Evolutionary conservation across 2,329 filamentous ascomycete genomes (phyloP).

Genomic region (Didymella glomerata): DNA sequence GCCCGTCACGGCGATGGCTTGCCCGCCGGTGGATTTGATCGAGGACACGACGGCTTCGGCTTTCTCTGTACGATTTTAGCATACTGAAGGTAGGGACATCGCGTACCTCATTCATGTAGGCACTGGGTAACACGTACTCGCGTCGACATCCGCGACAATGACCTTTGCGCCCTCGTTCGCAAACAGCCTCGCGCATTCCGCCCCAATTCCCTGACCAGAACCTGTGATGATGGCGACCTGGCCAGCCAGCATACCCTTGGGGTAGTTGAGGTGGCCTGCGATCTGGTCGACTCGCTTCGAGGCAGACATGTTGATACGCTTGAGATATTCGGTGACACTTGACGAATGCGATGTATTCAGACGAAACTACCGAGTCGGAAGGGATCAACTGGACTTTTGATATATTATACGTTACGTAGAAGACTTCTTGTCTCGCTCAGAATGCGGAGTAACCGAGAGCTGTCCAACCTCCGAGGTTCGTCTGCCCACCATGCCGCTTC

Average conservation of each 20-base stretch:
- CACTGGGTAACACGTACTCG: slow-evolving; percentile 59
- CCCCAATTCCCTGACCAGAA: slow-evolving; percentile 86
- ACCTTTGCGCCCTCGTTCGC: slow-evolving; percentile 89
- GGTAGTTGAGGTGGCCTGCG: slow-evolving; percentile 81
- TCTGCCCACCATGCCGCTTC: neutral
- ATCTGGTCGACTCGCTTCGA: slow-evolving; percentile 71
- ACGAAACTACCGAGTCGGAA: neutral
- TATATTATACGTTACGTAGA: neutral
- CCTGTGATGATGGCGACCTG: slow-evolving; percentile 90
- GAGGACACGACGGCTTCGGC: slow-evolving; percentile 70
- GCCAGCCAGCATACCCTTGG: slow-evolving; percentile 77
- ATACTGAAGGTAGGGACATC: neutral
- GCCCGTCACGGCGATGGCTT: slow-evolving; percentile 76
- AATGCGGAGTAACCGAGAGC: slow-evolving; percentile 19
- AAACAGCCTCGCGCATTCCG: slow-evolving; percentile 81
- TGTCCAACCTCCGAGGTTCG: slow-evolving; percentile 8
- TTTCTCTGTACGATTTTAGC: slow-evolving; percentile 64
- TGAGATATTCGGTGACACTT: neutral
- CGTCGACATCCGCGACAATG: slow-evolving; percentile 83
- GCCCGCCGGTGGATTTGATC: slow-evolving; percentile 73
- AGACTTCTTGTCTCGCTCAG: neutral
- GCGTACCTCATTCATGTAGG: too few species aligned
- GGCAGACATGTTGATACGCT: slow-evolving; percentile 21
- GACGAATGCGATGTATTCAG: neutral
- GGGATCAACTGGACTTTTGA: neutral